These are phyloP conservation scores for Saccharomycopsis schoenii DNA, from an alignment of 805 yeast genomes.

Conservation along the genomic window DNA sequence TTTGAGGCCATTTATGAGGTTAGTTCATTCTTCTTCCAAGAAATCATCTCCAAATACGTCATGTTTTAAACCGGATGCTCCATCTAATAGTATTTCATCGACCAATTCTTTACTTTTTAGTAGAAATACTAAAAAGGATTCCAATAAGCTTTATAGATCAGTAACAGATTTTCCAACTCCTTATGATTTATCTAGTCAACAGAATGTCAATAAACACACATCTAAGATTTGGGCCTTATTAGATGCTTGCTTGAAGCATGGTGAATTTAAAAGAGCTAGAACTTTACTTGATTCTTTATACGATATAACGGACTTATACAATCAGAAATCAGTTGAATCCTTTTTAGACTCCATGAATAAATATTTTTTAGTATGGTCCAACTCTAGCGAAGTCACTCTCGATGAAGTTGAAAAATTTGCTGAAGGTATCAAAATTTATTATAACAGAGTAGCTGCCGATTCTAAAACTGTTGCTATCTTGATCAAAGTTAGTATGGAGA, in stretches of 20 bases:
- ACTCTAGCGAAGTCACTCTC: slow-evolving; percentile 31
- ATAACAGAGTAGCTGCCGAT: slow-evolving; percentile 33
- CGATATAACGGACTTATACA: slow-evolving; percentile 30
- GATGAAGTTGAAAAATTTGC: slow-evolving; percentile 37
- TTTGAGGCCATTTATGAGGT: not conserved
- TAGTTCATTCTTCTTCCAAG: not conserved
- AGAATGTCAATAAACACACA: not conserved
- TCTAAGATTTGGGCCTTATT: slow-evolving; percentile 60
- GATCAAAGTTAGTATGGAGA: slow-evolving; percentile 34
- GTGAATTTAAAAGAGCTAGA: slow-evolving; percentile 61
- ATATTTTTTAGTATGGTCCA: slow-evolving; percentile 38
- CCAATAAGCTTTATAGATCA: not conserved
- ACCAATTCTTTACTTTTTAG: not conserved
- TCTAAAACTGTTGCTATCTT: slow-evolving; percentile 53
- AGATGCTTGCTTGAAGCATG: slow-evolving; percentile 65
- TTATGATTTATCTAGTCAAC: not conserved
- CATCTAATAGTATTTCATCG: not conserved
- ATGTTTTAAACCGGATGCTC: not conserved
- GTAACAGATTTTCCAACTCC: not conserved
- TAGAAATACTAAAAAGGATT: not conserved
- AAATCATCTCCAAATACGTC: not conserved
- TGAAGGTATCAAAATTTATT: slow-evolving; percentile 24
- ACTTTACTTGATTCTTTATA: slow-evolving; percentile 54
- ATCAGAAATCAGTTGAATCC: slow-evolving; percentile 27
- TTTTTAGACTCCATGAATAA: slow-evolving; percentile 62